Base-by-base conservation (phyloP, 2,329 filamentous ascomycete genomes). In the Xylariaceae sp. region DNA sequence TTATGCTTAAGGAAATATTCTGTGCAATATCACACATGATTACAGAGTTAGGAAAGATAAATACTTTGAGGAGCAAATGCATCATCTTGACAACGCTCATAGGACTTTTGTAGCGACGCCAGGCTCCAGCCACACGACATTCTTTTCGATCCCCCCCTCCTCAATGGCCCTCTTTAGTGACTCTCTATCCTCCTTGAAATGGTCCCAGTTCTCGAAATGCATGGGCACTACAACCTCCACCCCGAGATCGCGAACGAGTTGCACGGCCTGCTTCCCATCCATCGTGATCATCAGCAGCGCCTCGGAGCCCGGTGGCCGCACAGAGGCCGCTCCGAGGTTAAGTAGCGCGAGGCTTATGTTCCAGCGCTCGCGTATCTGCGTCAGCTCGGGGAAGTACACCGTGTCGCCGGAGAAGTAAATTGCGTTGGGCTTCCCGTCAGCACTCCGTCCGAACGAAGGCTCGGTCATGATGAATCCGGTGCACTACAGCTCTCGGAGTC, bases 351-450 rank as follows among this genome's bases (percentile, higher is more conserved):
- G 68, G 4, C 61, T 57, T 8, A 78, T 55, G 44, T 77, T 71
- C 45, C 62, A 78, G 35, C 53, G 56, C 1, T 72, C 64, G 1
- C 62, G 50, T 29, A 78, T 73, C 6, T 57, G 39, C 1, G 60
- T 50, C 4, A 76, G 65, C 57, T 79, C 75, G 1, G 72, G 65
- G 0, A 77, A 61, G 49, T 79, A 78, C 3, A 80, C 70, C 0
- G 77, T 81, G 52, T 81, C 78, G 0, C 78, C 77, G 0, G 77
- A 73, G 61, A 81, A 77, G 55, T 75, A 81, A 6, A 80, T 71
- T 2, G 71, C 77, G 50, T 80, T 80, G 0, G 74, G 77, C 0
- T 58, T 59, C 0, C 73, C 73, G 3, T 72, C 64, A 4, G 62
- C 6, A 18, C 9, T 57, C 7, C 55, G 24, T 2, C 77, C 76